Percentiles rank a stretch among this genome's conserved stretches.
phyloP scores from a whole-genome alignment of 805 yeast species.

The Candida hispaniensis region DNA sequence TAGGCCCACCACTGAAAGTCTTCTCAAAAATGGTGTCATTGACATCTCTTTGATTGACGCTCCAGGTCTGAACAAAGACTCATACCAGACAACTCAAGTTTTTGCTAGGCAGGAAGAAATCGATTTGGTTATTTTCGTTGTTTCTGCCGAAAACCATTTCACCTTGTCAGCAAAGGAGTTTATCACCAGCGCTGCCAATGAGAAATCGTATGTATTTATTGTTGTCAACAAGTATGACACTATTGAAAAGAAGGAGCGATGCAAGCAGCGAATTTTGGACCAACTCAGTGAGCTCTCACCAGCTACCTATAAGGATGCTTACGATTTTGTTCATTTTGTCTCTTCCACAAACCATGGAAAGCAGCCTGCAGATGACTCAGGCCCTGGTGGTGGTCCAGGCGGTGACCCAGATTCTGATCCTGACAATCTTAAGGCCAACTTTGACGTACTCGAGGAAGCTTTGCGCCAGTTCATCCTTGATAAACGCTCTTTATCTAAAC shows the following conservation, averaged over 20 bases:
- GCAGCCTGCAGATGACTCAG: constrained; percentile 32
- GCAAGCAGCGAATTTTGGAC: constrained; percentile 64
- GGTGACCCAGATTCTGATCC: constrained; percentile 30
- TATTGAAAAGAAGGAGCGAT: constrained; percentile 69
- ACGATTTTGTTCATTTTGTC: constrained; percentile 90
- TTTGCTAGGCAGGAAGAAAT: constrained; percentile 95
- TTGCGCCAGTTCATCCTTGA: constrained; percentile 78
- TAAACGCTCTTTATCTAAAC: constrained; percentile 77
- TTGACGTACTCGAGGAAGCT: constrained; percentile 76
- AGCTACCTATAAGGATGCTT: constrained; percentile 76
- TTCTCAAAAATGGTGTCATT: constrained; percentile 79
- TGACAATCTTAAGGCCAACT: constrained; percentile 31
- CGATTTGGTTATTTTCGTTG: constrained; percentile 91
- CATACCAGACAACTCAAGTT: constrained; percentile 87
- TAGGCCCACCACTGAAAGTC: constrained; percentile 54
- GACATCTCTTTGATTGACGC: constrained; percentile 93
- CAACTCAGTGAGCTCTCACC: constrained; percentile 84
- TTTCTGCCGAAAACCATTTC: constrained; percentile 90
- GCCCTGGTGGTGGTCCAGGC: constrained; percentile 31
- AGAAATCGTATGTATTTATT: constrained; percentile 82
- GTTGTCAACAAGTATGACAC: constrained; percentile 89
- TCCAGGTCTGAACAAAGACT: constrained; percentile 91
- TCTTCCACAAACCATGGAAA: constrained; percentile 43
- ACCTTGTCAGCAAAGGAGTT: constrained; percentile 92
- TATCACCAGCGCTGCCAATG: constrained; percentile 79